Evolutionary conservation across 163 green algal genomes (phyloP).

Genomic region (Scenedesmus sp.): DNA sequence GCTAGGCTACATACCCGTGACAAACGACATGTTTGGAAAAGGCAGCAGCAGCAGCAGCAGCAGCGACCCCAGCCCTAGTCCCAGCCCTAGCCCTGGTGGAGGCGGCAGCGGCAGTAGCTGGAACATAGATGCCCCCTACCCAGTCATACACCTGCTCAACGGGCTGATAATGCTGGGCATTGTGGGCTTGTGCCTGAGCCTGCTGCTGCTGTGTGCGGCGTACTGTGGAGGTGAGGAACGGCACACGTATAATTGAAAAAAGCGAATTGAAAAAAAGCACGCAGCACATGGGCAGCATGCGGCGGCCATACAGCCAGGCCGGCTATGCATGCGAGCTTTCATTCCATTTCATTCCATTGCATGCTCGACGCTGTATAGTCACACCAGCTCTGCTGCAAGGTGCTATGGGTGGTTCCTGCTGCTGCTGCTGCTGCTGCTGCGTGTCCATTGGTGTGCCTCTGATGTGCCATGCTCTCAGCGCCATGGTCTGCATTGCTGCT

Average conservation of each 20-base stretch:
- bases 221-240: not conserved
- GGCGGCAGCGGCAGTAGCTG: not conserved
- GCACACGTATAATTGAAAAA: not conserved
- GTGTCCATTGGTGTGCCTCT: no score
- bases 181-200: conserved; percentile 22
- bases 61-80: not conserved
- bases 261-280: not conserved
- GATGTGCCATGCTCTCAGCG: not conserved
- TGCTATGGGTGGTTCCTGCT: no score
- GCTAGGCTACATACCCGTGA: conserved; percentile 35
- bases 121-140: not conserved
- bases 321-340: no score
- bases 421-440: not conserved
- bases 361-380: no score
- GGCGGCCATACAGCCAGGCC: no score
- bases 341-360: no score
- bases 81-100: not conserved
- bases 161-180: conserved; percentile 44
- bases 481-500: not conserved
- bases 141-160: conserved; percentile 28
- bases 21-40: not conserved
- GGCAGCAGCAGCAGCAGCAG: not conserved
- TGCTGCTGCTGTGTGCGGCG: not conserved
- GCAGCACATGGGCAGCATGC: no score
- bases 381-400: no score